Conservation (phyloP, 2,329 filamentous ascomycete species). For the Mycosphaerelloides madeirae region DNA sequence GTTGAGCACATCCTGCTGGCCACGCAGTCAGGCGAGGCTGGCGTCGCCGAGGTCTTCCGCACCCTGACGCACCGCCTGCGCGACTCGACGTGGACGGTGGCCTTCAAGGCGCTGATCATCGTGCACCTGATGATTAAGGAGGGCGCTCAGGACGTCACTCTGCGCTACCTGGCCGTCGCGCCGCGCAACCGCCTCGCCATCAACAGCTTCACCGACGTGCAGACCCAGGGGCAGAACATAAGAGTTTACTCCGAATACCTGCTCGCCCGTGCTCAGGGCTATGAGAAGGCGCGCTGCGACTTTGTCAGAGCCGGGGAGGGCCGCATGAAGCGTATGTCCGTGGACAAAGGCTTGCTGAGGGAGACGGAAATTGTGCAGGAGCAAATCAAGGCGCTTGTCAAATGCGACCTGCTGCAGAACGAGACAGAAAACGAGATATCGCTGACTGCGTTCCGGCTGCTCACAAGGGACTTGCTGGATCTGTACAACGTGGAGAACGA, state of each 20-base stretch:
- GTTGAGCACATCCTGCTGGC: conserved; percentile 96
- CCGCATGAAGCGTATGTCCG: conserved; percentile 74
- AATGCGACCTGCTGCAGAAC: conserved; percentile 82
- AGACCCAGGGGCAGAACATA: conserved; percentile 93
- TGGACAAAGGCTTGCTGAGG: conserved; percentile 86
- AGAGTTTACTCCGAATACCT: conserved; percentile 87
- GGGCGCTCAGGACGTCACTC: conserved; percentile 80
- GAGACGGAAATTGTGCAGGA: conserved; percentile 88
- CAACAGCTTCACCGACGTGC: conserved; percentile 87
- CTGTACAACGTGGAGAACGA: conserved; percentile 95
- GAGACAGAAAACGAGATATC: conserved; percentile 97
- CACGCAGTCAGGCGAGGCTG: conserved; percentile 89
- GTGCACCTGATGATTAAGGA: conserved; percentile 97
- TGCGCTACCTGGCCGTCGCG: conserved; percentile 77
- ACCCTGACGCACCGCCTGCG: conserved; percentile 81
- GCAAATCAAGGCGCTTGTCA: conserved; percentile 78
- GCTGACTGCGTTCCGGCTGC: conserved; percentile 82
- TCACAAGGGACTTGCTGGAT: conserved; percentile 83
- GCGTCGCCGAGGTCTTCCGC: conserved; percentile 92
- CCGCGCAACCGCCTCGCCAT: conserved; percentile 74
- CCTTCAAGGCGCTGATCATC: conserved; percentile 95
- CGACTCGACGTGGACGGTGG: conserved; percentile 99
- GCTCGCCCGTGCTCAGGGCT: conserved; percentile 74
- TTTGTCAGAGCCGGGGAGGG: conserved; percentile 81
- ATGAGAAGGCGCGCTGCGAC: conserved; percentile 77